Evolutionary conservation across 306 rosid genomes (phyloP).

Genomic region (Trifolium subterraneum): DNA sequence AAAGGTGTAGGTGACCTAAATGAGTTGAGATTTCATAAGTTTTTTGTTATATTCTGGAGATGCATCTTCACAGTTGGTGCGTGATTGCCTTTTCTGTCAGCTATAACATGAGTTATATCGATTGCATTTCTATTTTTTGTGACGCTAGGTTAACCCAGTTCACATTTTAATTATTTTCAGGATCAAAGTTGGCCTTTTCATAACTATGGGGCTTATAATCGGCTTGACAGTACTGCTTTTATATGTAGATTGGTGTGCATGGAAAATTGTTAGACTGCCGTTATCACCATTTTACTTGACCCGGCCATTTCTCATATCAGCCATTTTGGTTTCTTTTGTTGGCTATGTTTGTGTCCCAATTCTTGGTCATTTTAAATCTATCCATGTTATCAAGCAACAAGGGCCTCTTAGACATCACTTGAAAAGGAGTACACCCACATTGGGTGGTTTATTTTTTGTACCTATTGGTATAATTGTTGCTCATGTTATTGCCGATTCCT

Average conservation of each 20-base stretch:
- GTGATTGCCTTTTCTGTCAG: slow-evolving; percentile 31
- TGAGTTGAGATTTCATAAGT: slow-evolving; percentile 15
- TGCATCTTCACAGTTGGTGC: slow-evolving; percentile 3
- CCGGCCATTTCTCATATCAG: slow-evolving; percentile 80
- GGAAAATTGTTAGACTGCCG: slow-evolving; percentile 90
- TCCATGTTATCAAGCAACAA: slow-evolving; percentile 64
- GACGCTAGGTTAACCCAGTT: slow-evolving; percentile 42
- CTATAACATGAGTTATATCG: slow-evolving; percentile 22
- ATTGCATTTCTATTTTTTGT: slow-evolving; percentile 14
- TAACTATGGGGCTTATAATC: slow-evolving; percentile 63
- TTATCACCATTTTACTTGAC: slow-evolving; percentile 78
- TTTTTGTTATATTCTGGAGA: slow-evolving; percentile 12
- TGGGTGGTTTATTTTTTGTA: slow-evolving; percentile 92
- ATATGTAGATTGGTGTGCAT: slow-evolving; percentile 91
- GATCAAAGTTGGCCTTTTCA: slow-evolving; percentile 64
- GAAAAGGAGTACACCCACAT: slow-evolving; percentile 70
- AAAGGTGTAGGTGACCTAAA: slow-evolving; percentile 32
- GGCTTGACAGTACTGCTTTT: slow-evolving; percentile 64
- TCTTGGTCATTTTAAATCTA: slow-evolving; percentile 60
- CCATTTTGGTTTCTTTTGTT: slow-evolving; percentile 68
- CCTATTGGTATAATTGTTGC: slow-evolving; percentile 85
- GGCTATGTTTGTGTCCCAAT: slow-evolving; percentile 90
- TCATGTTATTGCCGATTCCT: slow-evolving; percentile 55
- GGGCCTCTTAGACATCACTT: slow-evolving; percentile 58
- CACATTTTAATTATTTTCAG: slow-evolving; percentile 57